Conservation (phyloP, 176 grass and related monocot species). For the Miscanthus lutarioriparius region DNA sequence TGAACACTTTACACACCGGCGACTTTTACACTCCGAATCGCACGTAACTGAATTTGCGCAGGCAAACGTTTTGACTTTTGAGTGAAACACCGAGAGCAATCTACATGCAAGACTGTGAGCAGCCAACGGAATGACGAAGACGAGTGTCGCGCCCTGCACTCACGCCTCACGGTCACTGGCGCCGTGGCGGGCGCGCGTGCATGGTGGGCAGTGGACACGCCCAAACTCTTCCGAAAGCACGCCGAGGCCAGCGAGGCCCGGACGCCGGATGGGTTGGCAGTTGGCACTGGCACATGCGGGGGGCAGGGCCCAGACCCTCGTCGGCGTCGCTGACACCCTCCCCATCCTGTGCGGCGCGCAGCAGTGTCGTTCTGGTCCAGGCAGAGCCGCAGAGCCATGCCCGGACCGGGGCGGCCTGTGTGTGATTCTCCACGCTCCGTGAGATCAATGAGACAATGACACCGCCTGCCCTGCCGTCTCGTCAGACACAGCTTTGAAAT, state of each 20-base stretch:
- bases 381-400: not conserved
- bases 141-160: not conserved
- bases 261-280: not conserved
- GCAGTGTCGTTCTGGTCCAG: not conserved
- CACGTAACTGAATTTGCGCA: not conserved
- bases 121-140: not conserved
- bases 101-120: not conserved
- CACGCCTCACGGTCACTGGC: no score
- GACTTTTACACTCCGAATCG: not conserved
- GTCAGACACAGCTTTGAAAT: not conserved
- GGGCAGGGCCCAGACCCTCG: not conserved
- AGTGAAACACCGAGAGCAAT: not conserved
- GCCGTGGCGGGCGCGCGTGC: not conserved
- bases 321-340: not conserved
- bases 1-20: not conserved
- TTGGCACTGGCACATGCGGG: not conserved
- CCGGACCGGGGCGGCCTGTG: not conserved
- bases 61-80: no score
- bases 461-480: not conserved
- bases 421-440: slow-evolving; percentile 1
- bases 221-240: slow-evolving; percentile 1
- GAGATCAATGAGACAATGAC: not conserved
- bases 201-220: not conserved
- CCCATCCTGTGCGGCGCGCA: not conserved
- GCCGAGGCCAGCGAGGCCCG: not conserved